Conservation (phyloP, 305 asterid genomes). For the Fraxinus angustifolia region DNA sequence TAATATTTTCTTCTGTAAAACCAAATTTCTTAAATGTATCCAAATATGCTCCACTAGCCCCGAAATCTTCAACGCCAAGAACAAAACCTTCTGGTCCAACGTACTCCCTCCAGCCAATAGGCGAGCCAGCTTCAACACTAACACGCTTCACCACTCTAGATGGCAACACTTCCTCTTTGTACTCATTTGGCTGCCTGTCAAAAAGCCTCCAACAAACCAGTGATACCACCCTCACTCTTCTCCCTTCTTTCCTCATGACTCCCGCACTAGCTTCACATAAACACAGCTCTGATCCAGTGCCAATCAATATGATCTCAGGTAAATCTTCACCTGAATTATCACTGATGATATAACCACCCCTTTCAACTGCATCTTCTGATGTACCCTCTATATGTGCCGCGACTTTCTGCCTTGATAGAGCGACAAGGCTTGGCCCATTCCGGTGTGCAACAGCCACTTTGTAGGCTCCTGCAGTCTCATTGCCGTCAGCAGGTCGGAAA, state of each 20-base stretch:
- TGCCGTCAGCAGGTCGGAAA: conserved; percentile 51
- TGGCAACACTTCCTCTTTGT: conserved; percentile 43
- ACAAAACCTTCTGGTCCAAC: conserved; percentile 37
- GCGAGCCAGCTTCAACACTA: conserved; percentile 47
- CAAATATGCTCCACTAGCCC: conserved; percentile 36
- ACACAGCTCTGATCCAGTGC: conserved; percentile 49
- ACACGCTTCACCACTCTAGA: conserved; percentile 30
- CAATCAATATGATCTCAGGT: conserved; percentile 45
- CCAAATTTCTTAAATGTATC: conserved; percentile 20
- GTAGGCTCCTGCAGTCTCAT: conserved; percentile 47
- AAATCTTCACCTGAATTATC: conserved; percentile 32
- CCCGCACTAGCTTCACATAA: conserved; percentile 40
- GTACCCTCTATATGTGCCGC: conserved; percentile 43
- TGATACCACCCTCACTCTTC: conserved; percentile 46
- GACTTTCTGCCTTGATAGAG: conserved; percentile 44
- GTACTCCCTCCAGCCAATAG: conserved; percentile 52
- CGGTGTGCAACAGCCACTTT: conserved; percentile 36
- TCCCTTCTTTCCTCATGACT: conserved; percentile 38
- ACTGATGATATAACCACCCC: conserved; percentile 45
- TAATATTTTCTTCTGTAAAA: conserved; percentile 43
- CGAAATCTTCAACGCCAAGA: conserved; percentile 43
- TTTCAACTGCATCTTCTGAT: conserved; percentile 31
- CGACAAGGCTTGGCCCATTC: conserved; percentile 35
- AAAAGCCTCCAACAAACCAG: conserved; percentile 51
- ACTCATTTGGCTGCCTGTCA: conserved; percentile 33